Evolutionary conservation across 208 protist species (phyloP).

Genomic region (Trypanosoma brucei): DNA sequence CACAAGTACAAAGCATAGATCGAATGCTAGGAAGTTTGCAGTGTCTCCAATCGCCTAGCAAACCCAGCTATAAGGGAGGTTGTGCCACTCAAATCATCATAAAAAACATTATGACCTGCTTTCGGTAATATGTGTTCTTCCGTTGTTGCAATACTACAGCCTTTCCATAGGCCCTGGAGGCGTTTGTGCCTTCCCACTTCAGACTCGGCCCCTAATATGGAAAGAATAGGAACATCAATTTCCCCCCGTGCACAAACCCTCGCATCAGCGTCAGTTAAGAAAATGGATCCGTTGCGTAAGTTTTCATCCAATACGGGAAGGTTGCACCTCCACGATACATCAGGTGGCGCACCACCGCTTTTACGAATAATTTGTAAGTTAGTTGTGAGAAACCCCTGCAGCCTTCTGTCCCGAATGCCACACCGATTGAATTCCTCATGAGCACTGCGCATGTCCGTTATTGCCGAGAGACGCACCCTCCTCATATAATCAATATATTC

Average conservation of each 20-base stretch:
- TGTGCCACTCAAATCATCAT: conserved; percentile 40
- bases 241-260: neutral
- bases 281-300: conserved; percentile 32
- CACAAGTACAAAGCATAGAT: neutral
- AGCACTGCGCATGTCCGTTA: conserved; percentile 37
- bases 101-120: conserved; percentile 57
- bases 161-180: conserved; percentile 29
- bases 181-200: conserved; percentile 28
- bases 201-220: conserved; percentile 42
- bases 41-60: conserved; percentile 14
- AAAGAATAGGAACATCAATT: conserved; percentile 35
- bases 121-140: conserved; percentile 41
- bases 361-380: conserved; percentile 35
- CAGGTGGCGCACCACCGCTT: neutral
- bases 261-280: conserved; percentile 24
- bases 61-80: conserved; percentile 25
- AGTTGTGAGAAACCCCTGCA: conserved; percentile 47
- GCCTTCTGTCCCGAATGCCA: conserved; percentile 32
- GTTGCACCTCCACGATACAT: conserved; percentile 46
- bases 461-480: conserved; percentile 27
- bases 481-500: conserved; percentile 40
- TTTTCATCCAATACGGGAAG: conserved; percentile 37
- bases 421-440: conserved; percentile 51
- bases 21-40: neutral
- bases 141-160: conserved; percentile 22